Evolutionary conservation across 2,329 filamentous ascomycete genomes (phyloP).

Genomic region (Nemania sp.): DNA sequence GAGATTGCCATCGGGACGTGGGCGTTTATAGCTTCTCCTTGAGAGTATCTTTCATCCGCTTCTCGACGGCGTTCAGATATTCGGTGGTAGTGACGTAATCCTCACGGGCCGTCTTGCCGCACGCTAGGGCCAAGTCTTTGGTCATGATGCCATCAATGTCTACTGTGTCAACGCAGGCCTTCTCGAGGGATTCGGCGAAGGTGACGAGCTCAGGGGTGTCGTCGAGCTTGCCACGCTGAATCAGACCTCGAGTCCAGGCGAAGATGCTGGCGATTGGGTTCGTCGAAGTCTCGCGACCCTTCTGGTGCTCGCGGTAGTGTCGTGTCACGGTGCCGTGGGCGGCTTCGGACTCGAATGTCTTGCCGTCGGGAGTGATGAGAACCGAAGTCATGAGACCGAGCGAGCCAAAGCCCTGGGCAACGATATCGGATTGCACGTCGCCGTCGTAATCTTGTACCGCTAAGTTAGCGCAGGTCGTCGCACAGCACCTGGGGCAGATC

Average conservation of each 20-base stretch:
- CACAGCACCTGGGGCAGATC: neutral
- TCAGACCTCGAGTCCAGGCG: constrained; percentile 93
- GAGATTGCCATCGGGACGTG: neutral
- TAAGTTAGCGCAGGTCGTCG: constrained; percentile 24
- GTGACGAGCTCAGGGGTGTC: constrained; percentile 87
- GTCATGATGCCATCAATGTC: constrained; percentile 97
- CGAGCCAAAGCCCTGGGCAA: constrained; percentile 97
- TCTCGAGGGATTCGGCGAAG: constrained; percentile 89
- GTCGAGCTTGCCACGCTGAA: constrained; percentile 92
- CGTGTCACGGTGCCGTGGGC: constrained; percentile 98
- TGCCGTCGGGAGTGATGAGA: constrained; percentile 93
- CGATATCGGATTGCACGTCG: constrained; percentile 97
- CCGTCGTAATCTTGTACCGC: constrained; percentile 86
- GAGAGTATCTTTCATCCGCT: constrained; percentile 77
- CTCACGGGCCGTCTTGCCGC: constrained; percentile 80
- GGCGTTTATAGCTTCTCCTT: constrained; percentile 70
- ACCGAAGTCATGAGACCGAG: constrained; percentile 98
- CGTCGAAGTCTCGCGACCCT: constrained; percentile 94
- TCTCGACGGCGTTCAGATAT: constrained; percentile 92
- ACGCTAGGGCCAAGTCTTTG: constrained; percentile 95
- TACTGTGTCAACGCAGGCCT: constrained; percentile 92
- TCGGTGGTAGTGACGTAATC: constrained; percentile 91
- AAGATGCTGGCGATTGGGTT: constrained; percentile 99
- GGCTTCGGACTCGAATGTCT: constrained; percentile 96
- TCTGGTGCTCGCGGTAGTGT: constrained; percentile 98